Conservation (phyloP, 179 eudicot species). For the Spinacia oleracea region DNA sequence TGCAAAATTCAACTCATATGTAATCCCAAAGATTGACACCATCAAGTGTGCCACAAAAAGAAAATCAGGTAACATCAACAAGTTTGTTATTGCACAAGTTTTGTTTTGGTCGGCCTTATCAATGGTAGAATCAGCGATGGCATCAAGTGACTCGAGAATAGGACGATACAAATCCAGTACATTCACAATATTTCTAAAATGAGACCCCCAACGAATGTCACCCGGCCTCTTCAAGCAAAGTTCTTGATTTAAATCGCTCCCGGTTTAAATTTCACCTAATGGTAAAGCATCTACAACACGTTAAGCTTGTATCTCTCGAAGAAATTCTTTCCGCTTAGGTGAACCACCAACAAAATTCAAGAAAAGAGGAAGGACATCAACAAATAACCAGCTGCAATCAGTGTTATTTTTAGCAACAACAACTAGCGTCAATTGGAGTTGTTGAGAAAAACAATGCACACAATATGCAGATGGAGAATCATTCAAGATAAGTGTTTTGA, state of each 20-base stretch:
- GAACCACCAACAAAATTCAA: slow-evolving; percentile 1
- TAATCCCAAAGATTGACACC: neutral
- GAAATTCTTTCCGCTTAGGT: neutral
- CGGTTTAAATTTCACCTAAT: neutral
- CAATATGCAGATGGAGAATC: neutral
- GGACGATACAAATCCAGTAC: neutral
- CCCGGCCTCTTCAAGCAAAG: neutral
- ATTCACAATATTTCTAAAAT: no score
- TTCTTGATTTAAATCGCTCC: neutral
- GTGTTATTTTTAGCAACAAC: neutral
- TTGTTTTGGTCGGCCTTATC: neutral
- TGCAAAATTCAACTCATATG: neutral
- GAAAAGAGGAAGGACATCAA: neutral
- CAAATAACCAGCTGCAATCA: neutral
- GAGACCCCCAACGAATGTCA: neutral
- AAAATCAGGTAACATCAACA: neutral
- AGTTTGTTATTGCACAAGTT: neutral
- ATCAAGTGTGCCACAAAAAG: neutral
- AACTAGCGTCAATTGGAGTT: neutral
- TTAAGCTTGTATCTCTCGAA: neutral
- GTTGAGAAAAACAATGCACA: neutral
- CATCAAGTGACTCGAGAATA: neutral
- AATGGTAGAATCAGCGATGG: neutral
- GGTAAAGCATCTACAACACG: neutral
- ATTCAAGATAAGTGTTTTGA: neutral